Evolutionary conservation across 1,139 yeast genomes (phyloP).

Genomic region (Saccharomyces hybrid): DNA sequence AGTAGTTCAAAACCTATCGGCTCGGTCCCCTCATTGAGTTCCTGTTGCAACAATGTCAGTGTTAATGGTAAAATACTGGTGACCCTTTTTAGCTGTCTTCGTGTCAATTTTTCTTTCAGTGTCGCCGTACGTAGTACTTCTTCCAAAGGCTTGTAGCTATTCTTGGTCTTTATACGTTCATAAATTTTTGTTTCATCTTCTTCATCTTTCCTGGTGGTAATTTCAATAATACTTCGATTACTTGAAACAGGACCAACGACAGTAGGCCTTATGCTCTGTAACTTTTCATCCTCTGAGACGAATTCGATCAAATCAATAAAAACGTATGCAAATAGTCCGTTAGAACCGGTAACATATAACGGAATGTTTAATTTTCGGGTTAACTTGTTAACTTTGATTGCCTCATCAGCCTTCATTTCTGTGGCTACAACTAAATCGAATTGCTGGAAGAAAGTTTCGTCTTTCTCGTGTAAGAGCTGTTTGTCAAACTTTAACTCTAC

Average conservation of each 20-base stretch:
- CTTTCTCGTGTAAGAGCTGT: constrained; percentile 29
- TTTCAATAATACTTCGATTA: constrained; percentile 47
- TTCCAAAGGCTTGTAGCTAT: constrained; percentile 41
- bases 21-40: too few species aligned
- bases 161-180: constrained; percentile 52
- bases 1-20: constrained; percentile 19
- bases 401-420: constrained; percentile 42
- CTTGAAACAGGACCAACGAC: constrained; percentile 39
- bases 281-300: constrained; percentile 43
- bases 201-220: constrained; percentile 31
- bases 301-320: constrained; percentile 72
- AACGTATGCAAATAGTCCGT: constrained; percentile 78
- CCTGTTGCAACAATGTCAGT: constrained; percentile 37
- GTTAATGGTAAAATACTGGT: constrained; percentile 56
- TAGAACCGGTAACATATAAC: constrained; percentile 58
- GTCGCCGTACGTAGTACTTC: constrained; percentile 34
- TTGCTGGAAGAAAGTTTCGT: constrained; percentile 40
- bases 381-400: constrained; percentile 40
- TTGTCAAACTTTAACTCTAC: constrained; percentile 46
- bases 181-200: constrained; percentile 36
- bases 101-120: constrained; percentile 39
- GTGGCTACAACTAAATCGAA: constrained; percentile 75
- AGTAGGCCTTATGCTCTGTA: constrained; percentile 38
- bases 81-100: constrained; percentile 51
- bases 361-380: constrained; percentile 55